Conservation (phyloP, 2,329 filamentous ascomycete genomes). For the Thermothelomyces thermophilus region DNA sequence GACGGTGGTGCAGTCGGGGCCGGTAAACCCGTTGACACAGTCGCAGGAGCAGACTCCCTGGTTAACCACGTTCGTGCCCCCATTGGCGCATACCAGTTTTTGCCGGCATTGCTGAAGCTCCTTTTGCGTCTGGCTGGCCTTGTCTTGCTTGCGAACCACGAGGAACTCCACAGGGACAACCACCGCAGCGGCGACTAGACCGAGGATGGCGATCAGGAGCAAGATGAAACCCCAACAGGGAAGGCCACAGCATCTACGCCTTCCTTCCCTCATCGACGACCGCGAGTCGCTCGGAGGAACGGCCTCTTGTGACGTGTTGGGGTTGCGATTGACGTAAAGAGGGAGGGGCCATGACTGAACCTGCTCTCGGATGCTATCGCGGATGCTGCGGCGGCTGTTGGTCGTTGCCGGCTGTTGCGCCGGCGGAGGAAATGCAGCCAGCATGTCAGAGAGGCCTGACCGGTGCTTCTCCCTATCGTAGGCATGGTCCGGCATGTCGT, state of each 20-base stretch:
- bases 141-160: conserved; percentile 47
- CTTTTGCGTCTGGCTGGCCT: conserved; percentile 28
- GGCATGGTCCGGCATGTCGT: conserved; percentile 40
- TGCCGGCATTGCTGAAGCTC: conserved; percentile 50
- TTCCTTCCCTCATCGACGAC: conserved; percentile 27
- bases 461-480: conserved; percentile 36
- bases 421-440: conserved; percentile 58
- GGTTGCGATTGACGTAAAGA: conserved; percentile 26
- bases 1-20: conserved; percentile 43
- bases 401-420: conserved; percentile 42
- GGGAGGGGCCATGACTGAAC: conserved; percentile 47
- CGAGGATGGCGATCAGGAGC: conserved; percentile 55
- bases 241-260: conserved; percentile 74
- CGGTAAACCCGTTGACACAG: conserved; percentile 81
- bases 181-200: conserved; percentile 72
- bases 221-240: conserved; percentile 72
- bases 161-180: conserved; percentile 66
- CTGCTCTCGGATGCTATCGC: conserved; percentile 42
- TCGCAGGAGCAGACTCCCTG: conserved; percentile 72
- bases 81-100: conserved; percentile 65
- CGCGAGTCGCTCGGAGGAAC: conserved; percentile 13
- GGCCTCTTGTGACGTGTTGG: conserved; percentile 19
- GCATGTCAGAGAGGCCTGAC: conserved; percentile 56
- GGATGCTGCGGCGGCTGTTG: conserved; percentile 32
- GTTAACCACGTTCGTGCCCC: conserved; percentile 67